Percentiles rank a stretch among this genome's conserved stretches.
phyloP scores from a whole-genome alignment of 2,329 filamentous ascomycete species.

The Rasamsonia emersonii region DNA sequence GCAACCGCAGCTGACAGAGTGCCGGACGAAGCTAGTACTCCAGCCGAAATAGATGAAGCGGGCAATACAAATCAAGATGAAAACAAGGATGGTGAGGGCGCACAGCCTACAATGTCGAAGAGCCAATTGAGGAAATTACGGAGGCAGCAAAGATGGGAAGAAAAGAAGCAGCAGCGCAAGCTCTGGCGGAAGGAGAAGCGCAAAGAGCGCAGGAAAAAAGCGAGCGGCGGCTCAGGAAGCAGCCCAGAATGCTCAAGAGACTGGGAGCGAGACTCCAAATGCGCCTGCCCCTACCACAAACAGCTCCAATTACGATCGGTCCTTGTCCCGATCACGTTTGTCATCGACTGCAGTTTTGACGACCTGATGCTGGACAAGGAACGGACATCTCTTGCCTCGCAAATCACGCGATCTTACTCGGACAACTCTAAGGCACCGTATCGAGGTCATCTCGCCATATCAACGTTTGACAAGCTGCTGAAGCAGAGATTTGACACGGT shows the following conservation, averaged over 20 bases:
- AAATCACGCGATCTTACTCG: slow-evolving; percentile 82
- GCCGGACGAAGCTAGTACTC: no score
- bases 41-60: slow-evolving; percentile 1
- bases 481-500: slow-evolving; percentile 72
- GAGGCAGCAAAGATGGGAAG: slow-evolving; percentile 67
- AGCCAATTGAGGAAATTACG: slow-evolving; percentile 74
- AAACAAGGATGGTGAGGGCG: slow-evolving; percentile 2
- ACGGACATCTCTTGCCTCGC: slow-evolving; percentile 68
- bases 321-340: slow-evolving; percentile 66
- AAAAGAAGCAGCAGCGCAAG: slow-evolving; percentile 53
- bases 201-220: slow-evolving; percentile 46
- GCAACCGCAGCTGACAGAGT: slow-evolving; percentile 10
- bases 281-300: no score
- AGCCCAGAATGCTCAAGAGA: slow-evolving; percentile 18
- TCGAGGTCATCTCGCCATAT: slow-evolving; percentile 64
- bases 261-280: no score
- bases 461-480: slow-evolving; percentile 66
- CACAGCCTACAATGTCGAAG: slow-evolving; percentile 57
- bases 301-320: slow-evolving; percentile 30
- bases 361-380: slow-evolving; percentile 82
- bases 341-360: slow-evolving; percentile 91
- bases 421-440: slow-evolving; percentile 67
- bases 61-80: slow-evolving; percentile 6
- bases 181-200: slow-evolving; percentile 51
- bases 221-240: slow-evolving; percentile 31